phyloP scores from a whole-genome alignment of 805 yeast genomes.

The Candida dendrica region DNA sequence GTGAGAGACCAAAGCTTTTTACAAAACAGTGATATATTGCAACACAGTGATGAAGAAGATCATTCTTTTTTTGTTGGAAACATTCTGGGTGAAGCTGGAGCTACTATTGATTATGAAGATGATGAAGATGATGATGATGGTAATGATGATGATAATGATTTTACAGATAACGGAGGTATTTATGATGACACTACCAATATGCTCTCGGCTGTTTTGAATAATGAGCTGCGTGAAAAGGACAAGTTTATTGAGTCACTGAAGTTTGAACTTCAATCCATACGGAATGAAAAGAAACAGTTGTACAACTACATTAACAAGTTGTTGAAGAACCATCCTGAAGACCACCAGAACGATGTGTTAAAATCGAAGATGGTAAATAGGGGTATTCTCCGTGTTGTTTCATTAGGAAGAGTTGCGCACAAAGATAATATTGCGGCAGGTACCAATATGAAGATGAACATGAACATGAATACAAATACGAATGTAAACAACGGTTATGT shows the following conservation, averaged over 20 bases:
- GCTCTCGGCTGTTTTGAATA: constrained; percentile 5
- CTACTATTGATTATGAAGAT: background rate
- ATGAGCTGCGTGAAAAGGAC: constrained; percentile 9
- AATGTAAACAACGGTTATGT: background rate
- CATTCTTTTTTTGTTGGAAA: background rate
- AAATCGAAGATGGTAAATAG: constrained; percentile 18
- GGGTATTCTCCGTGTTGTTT: constrained; percentile 17
- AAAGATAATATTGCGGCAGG: background rate
- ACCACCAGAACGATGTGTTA: constrained; percentile 15
- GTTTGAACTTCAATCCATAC: constrained; percentile 16
- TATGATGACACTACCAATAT: constrained; percentile 1
- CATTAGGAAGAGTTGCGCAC: background rate
- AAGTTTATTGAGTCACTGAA: constrained; percentile 3
- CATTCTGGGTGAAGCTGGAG: background rate
- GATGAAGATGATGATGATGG: background rate
- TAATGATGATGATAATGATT: background rate
- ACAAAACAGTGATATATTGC: constrained; percentile 1
- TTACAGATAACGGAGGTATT: background rate
- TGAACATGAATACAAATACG: background rate
- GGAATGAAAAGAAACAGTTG: constrained; percentile 18
- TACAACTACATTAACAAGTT: constrained; percentile 18
- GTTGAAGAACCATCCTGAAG: constrained; percentile 10
- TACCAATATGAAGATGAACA: no score
- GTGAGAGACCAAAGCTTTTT: constrained; percentile 1
- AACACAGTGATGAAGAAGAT: constrained; percentile 4